Base-by-base conservation (phyloP, 1,284 basidiomycete species). In the Lentinula novae-zelandiae region DNA sequence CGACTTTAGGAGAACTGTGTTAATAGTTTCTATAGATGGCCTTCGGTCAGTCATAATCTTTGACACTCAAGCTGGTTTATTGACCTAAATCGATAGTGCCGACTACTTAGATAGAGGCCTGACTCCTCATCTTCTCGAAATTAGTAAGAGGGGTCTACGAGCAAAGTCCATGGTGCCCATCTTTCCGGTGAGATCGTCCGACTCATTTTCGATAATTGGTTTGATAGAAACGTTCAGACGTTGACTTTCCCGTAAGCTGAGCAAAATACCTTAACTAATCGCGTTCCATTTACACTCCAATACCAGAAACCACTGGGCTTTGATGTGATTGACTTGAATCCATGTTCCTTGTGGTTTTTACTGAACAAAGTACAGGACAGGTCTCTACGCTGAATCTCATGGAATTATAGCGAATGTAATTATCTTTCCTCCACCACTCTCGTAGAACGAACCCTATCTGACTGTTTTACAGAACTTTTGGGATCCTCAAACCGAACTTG, bases 321-420 rank as follows among this genome's bases (percentile, higher is more conserved):
- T 95, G 20, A 87, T 94, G 90, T 91, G 70, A 51, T 80, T 65
- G 36, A 36, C 53, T 48, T 50, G 36, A 50, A 4, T 2, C 59
- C 9, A 13, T 53, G n/a, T 10, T 9, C 38, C 38, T 58, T 17
- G 17, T 46, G 42, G 17, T 44, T 6, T 6, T 46, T n/a, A 38
- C 63, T 36, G 34, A 52, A 27, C 33, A 20, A 3, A 57, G n/a
- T 42, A 40, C 63, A 92, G 90, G 86, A 96, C 93, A 17, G 93
- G 93, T 2, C 79, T 96, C 0, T 86, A 95, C 69, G 90, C 91
- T 0, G 92, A 95, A 71, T 89, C 87, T 20, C 92, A 95, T 71
- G 95, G 95, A 5, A 95, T 97, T 57, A 83, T 97, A 10, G 95
- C 87, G 12, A 97, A 97, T 70, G 90, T 92, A 67, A 12, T 82